Percentiles rank a stretch among this genome's conserved stretches.
These are phyloP conservation scores for Gillenia trifoliata DNA, from an alignment of 306 rosid species.

Conservation along the genomic window DNA sequence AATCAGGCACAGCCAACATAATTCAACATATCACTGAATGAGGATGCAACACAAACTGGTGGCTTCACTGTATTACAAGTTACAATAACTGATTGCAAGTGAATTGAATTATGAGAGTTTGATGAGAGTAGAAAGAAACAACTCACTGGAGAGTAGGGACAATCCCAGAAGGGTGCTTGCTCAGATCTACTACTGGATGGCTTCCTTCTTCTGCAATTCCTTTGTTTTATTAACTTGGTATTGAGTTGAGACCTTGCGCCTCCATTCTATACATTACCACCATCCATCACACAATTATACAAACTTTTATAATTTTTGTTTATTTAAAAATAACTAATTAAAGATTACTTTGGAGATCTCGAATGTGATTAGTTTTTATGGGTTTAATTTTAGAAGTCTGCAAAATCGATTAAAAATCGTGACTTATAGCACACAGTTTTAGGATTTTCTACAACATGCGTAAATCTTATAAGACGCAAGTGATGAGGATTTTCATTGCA, in stretches of 20 bases:
- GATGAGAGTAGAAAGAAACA: background rate
- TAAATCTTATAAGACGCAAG: too few relatives aligned
- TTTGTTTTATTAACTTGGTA: background rate
- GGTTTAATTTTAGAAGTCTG: too few relatives aligned
- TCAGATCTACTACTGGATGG: slow-evolving; percentile 81
- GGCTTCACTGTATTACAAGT: background rate
- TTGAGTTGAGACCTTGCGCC: background rate
- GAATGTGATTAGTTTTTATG: too few relatives aligned
- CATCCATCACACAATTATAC: background rate
- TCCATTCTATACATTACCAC: background rate
- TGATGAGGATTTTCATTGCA: too few relatives aligned
- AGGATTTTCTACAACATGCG: too few relatives aligned
- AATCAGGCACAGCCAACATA: background rate
- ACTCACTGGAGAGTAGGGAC: slow-evolving; percentile 98
- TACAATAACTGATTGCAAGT: background rate
- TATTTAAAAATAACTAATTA: too few relatives aligned
- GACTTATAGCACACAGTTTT: too few relatives aligned
- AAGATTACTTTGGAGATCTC: too few relatives aligned
- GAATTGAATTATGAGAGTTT: background rate
- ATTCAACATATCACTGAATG: background rate
- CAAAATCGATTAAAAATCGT: too few relatives aligned
- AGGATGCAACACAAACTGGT: background rate
- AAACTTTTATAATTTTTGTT: too few relatives aligned
- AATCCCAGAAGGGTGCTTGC: slow-evolving; percentile 90
- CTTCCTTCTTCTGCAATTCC: slow-evolving; percentile 88